Evolutionary conservation across 495 filamentous ascomycete genomes (phyloP).

Genomic region (Penicillium ochrochloron): DNA sequence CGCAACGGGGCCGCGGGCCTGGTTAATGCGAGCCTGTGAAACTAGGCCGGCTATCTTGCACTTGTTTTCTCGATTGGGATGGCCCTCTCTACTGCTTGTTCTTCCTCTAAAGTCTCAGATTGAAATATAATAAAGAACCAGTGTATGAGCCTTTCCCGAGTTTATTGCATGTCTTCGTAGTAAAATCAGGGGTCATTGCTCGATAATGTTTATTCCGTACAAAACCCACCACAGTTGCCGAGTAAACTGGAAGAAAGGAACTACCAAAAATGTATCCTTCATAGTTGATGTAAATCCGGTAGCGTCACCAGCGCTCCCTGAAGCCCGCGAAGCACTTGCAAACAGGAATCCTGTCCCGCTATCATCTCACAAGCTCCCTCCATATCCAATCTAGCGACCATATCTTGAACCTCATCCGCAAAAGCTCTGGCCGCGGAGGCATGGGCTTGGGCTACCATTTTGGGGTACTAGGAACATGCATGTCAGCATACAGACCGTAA

Average conservation of each 20-base stretch:
- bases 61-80: neutral
- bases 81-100: neutral
- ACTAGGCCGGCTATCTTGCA: neutral
- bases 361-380: neutral
- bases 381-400: neutral
- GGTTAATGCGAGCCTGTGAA: neutral
- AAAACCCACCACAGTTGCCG: neutral
- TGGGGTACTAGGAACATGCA: neutral
- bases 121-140: neutral
- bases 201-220: neutral
- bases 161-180: neutral
- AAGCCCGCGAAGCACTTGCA: neutral
- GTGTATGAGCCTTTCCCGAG: neutral
- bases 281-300: neutral
- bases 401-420: constrained; percentile 1
- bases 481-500: neutral
- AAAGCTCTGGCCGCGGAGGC: neutral
- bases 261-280: neutral
- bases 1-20: neutral
- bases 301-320: neutral
- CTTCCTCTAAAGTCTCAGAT: neutral
- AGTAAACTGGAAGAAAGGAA: neutral
- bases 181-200: neutral
- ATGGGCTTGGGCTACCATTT: neutral
- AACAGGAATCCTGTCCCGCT: neutral